These are phyloP conservation scores for Pouteria glomerata DNA, from an alignment of 148 eudicot species.

Conservation along the genomic window DNA sequence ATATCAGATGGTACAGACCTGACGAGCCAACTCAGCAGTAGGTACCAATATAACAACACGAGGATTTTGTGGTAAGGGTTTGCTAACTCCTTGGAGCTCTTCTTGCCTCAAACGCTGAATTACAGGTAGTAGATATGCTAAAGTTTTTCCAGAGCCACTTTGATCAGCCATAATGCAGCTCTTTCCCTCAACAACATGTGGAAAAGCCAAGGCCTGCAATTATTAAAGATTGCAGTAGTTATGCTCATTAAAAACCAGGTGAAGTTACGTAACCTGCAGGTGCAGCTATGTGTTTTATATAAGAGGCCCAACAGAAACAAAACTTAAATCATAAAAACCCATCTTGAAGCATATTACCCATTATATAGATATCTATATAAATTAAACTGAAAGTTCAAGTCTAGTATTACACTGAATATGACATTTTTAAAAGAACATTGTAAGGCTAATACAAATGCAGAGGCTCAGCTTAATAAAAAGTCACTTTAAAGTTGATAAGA, in stretches of 20 bases:
- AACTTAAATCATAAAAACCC: neutral
- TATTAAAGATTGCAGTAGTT: neutral
- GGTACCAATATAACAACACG: conserved; percentile 84
- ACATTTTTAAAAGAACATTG: neutral
- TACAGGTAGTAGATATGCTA: conserved; percentile 88
- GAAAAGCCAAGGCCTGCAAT: conserved; percentile 81
- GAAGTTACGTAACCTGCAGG: neutral
- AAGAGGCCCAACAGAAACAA: neutral
- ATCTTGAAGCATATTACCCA: neutral
- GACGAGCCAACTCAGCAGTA: conserved; percentile 96
- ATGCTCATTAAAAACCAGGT: neutral
- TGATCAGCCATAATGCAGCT: conserved; percentile 96
- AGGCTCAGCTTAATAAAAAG: too few relatives aligned
- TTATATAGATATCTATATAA: neutral
- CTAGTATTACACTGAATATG: neutral
- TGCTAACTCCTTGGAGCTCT: conserved; percentile 73
- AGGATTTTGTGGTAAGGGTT: conserved; percentile 67
- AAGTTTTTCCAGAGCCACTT: conserved; percentile 98
- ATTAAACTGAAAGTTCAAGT: neutral
- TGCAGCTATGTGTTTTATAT: neutral
- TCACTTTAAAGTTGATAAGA: neutral
- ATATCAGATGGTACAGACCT: conserved; percentile 39
- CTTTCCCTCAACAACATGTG: conserved; percentile 52
- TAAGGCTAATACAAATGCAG: too few relatives aligned
- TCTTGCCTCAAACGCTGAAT: conserved; percentile 83